Conservation (phyloP, 768 basidiomycete genomes). For the Boletus reticulatus region DNA sequence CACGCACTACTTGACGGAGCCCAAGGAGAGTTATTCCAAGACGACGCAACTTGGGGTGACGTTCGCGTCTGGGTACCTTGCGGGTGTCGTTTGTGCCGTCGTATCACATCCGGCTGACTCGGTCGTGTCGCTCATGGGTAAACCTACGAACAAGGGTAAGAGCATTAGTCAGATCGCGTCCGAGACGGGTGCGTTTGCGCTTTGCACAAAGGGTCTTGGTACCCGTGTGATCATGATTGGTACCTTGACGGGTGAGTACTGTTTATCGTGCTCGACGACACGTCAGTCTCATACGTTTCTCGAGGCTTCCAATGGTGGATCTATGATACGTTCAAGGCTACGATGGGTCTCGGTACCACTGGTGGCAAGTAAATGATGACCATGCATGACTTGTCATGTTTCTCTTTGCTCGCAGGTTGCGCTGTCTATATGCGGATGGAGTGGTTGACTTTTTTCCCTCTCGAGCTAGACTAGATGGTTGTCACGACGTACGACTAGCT, state of each 20-base stretch:
- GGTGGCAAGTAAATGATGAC: slow-evolving; percentile 71
- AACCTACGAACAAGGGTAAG: slow-evolving; percentile 84
- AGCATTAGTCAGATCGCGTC: slow-evolving; percentile 62
- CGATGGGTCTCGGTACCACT: slow-evolving; percentile 85
- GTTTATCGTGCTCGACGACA: not conserved
- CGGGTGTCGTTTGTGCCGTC: slow-evolving; percentile 93
- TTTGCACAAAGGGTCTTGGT: slow-evolving; percentile 85
- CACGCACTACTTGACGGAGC: slow-evolving; percentile 78
- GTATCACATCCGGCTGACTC: slow-evolving; percentile 98
- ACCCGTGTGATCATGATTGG: slow-evolving; percentile 87
- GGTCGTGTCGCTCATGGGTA: slow-evolving; percentile 90
- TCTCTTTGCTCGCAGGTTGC: slow-evolving; percentile 2
- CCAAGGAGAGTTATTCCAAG: slow-evolving; percentile 78
- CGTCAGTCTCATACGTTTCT: not conserved
- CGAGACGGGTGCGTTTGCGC: slow-evolving; percentile 61
- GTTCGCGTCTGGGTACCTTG: slow-evolving; percentile 88
- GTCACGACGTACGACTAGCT: not conserved
- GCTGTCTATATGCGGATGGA: slow-evolving; percentile 12
- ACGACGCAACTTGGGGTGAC: slow-evolving; percentile 86
- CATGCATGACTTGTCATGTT: not conserved
- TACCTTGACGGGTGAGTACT: slow-evolving; percentile 42
- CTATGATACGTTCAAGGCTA: slow-evolving; percentile 81
- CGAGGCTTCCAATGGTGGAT: slow-evolving; percentile 93
- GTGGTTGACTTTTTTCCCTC: not conserved
- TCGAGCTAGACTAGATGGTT: slow-evolving; percentile 14